These are phyloP conservation scores for Alternaria alternata DNA, from an alignment of 2,329 filamentous ascomycete genomes.

Conservation along the genomic window DNA sequence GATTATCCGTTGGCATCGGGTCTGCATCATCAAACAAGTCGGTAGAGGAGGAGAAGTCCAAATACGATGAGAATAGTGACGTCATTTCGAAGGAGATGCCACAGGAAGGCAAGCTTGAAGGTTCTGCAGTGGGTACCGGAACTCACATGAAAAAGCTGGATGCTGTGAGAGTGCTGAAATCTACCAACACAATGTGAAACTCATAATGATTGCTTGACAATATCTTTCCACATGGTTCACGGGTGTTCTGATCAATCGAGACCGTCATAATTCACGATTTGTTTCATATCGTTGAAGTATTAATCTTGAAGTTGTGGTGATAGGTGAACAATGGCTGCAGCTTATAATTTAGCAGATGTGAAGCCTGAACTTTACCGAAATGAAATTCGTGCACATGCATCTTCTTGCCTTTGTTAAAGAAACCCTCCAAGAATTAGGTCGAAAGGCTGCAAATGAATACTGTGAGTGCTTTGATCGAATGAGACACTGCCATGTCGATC, in stretches of 20 bases:
- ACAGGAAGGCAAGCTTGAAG: background rate
- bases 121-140: background rate
- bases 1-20: background rate
- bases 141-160: background rate
- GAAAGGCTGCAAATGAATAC: no score
- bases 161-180: background rate
- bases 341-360: background rate
- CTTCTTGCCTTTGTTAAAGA: background rate
- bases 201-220: background rate
- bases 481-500: background rate
- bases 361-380: background rate
- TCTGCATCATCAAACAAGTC: background rate
- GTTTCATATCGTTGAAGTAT: background rate
- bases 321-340: background rate
- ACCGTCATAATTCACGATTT: background rate
- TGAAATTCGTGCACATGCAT: background rate
- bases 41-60: background rate
- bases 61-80: background rate
- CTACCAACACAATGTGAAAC: background rate
- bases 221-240: background rate
- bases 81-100: background rate
- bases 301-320: background rate
- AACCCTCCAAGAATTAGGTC: background rate
- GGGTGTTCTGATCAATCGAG: fast-evolving
- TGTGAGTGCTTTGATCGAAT: no score